Base-by-base conservation (phyloP, 352 stramenopile genomes). In the Globisporangium uncinulatum region DNA sequence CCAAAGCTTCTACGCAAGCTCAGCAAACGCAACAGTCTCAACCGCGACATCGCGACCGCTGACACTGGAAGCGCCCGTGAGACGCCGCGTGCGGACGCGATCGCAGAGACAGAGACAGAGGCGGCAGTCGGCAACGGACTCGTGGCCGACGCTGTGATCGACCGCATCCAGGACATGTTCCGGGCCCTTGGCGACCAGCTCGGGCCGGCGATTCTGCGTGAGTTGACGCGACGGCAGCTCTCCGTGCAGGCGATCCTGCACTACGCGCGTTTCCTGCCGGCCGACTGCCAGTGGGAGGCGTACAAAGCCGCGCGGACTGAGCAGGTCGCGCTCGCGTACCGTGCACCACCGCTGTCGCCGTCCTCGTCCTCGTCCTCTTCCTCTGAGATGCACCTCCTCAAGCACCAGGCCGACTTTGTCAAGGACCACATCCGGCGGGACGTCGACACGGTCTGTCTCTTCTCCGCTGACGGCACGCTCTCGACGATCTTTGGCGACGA, bases 91-190 rank as follows among this genome's bases (percentile, higher is more conserved):
- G 17, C 17, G 15, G 41, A 11, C 6, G 41, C 5, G 3, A 21
- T 19, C 24, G 24, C 24, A 29, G 24, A 29, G 24, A 29, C 24
- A 29, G 24, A 29, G 24, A 29, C 32, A 1, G 10, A n/a, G 7
- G 47, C 6, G 15, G 6, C 37, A 36, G 36, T 48, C n/a, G 29
- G 37, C 19, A 20, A 54, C n/a, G 57, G 45, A n/a, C 41, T 59
- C 15, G 41, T 10, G 13, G 83, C 71, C 53, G 73, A 86, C 15
- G 67, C 57, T 39, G 61, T 78, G 10, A 67, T 86, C 13, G 75
- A 89, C 42, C 70, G 71, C 17, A 87, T 91, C 60, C 73, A 91
- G 36, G 75, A 86, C 34, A 81, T 89, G 76, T 91, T 91, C 49
- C 74, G 71, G 39, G 53, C 74, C 54, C 65, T 91, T 42, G 78